Evolutionary conservation across 2,329 filamentous ascomycete genomes (phyloP), one percentile per base, ranked within the genome.

Genomic region (Bisporella sp.): DNA sequence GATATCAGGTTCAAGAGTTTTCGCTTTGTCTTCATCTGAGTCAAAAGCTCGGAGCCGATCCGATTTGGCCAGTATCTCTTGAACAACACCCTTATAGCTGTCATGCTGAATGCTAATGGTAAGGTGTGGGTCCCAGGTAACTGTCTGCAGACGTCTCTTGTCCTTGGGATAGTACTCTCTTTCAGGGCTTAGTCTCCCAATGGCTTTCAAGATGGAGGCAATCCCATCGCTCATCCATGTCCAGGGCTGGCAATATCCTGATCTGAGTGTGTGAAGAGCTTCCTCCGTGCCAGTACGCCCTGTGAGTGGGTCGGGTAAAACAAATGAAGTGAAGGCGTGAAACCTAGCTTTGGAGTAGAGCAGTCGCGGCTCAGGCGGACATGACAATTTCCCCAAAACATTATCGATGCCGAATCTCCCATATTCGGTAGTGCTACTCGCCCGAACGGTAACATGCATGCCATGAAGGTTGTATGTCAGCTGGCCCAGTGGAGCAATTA

Each of bases 271-370:
- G 2, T 70, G 63, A 0, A 81, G 52, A 0, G 79, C 74, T 61
- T 85, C 81, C 58, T 87, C 82, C 0, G 72, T 75, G 0, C 84
- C 84, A 0, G 80, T 85, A 0, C 73, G 69, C 0, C 71, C 66
- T 0, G 81, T 85, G 0, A 87, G 68, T 0, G 69, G 64, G 58
- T 87, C 84, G 0, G 78, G 74, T 0, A 85, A 35, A 0, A 74
- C 57, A 31, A 75, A 78, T 0, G 82, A 82, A 0, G 83, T 87
- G 4, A 73, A 64, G 0, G 82, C 83, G 58, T 87, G 83, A 1
- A 81, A 62, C 4, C 73, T 63, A 0, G 80, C 81, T 57, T 82
- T 84, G 1, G 68, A 68, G 49, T 81, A 82, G 0, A 81, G 64
- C 0, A 82, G 63, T 0, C 61, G 61, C 0, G 78, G 77, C 43